Conservation (phyloP, 257 asterid species). For the Nicotiana noctiflora region DNA sequence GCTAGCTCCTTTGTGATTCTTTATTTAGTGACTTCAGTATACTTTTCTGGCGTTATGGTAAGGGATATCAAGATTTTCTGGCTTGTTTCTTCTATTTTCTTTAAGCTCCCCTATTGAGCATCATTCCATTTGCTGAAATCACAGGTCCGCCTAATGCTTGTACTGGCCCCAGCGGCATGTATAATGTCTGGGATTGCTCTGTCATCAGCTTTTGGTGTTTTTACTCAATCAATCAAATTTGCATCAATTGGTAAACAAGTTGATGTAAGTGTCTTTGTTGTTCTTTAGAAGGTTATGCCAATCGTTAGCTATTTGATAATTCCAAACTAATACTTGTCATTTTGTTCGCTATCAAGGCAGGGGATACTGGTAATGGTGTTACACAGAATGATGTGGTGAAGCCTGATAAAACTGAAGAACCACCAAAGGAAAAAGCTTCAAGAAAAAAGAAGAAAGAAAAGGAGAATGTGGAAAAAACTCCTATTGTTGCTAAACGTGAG, state of each 20-base stretch:
- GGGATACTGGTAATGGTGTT: constrained; percentile 42
- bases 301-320: neutral
- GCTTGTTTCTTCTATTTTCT: neutral
- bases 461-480: constrained; percentile 22
- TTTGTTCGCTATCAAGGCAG: constrained; percentile 50
- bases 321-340: neutral
- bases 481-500: constrained; percentile 15
- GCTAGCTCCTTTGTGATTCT: constrained; percentile 96
- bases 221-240: constrained; percentile 77
- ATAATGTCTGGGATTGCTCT: constrained; percentile 99
- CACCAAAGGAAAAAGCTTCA: constrained; percentile 61
- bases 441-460: constrained; percentile 53
- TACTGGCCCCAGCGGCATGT: constrained; percentile 99
- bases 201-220: constrained; percentile 83
- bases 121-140: constrained; percentile 20
- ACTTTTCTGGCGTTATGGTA: constrained; percentile 99
- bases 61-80: constrained; percentile 12
- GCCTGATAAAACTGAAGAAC: constrained; percentile 58
- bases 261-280: constrained; percentile 41
- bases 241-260: constrained; percentile 40
- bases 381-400: constrained; percentile 44
- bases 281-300: neutral
- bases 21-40: constrained; percentile 90
- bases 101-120: neutral
- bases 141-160: constrained; percentile 98